Evolutionary conservation across 257 asterid species (phyloP), one percentile per base, ranked within the genome.

Genomic region (Linaria vulgaris): DNA sequence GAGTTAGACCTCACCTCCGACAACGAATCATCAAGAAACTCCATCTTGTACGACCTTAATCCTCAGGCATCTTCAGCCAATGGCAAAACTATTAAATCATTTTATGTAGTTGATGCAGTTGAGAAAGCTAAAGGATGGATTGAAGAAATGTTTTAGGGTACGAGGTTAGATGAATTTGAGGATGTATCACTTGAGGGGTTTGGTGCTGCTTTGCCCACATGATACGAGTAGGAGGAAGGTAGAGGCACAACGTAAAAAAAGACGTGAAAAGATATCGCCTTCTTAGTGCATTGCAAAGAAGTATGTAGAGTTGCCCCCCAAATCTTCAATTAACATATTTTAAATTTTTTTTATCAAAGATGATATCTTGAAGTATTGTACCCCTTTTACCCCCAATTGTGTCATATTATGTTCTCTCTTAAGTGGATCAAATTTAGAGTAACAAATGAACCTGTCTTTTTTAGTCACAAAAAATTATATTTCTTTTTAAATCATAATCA

Each of bases 201-300:
- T 67, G 94, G 81, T 3, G 76, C 82, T 1, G 94, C 97, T 0
- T 38, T 84, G 68, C 66, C 86, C 47, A 60, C 78, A 21, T 95
- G 96, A 17, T 82, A 86, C 38, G 96, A 95, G 1, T 89, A 95
- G 96, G 61, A 71, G 25, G 90, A 89, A 66, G 95, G 94, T 48
- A 76, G 65, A 57, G 97, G 97, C 79, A 80, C 48, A 79, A 82
- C 47, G 80, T 80, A 4, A 83, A 78, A 56, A 84, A 84, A 70
- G 95, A 86, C 73, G 86, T 80, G 37, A 79, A 81, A 37, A 60
- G n/a, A n/a, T n/a, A n/a, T n/a, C n/a, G n/a, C n/a, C n/a, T n/a
- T n/a, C n/a, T n/a, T n/a, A n/a, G n/a, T n/a, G n/a, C n/a, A n/a
- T n/a, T n/a, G n/a, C n/a, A n/a, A n/a, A n/a, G n/a, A n/a, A n/a